These are phyloP conservation scores for Phaffomyces antillensis DNA, from an alignment of 805 yeast species.

Conservation along the genomic window DNA sequence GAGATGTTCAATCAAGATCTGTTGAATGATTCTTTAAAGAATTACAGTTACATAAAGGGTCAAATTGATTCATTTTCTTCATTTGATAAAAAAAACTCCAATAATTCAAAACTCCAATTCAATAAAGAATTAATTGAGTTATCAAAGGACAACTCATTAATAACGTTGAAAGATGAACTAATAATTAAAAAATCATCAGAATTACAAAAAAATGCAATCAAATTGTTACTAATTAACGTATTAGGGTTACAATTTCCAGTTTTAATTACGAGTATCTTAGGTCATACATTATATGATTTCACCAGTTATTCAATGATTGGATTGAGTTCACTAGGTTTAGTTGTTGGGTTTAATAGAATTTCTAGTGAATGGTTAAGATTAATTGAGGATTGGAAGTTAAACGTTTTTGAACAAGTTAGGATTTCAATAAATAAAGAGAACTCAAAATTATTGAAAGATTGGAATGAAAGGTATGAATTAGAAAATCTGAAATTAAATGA, in stretches of 20 bases:
- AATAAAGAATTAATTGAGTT: conserved; percentile 4
- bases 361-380: conserved; percentile 25
- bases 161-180: conserved; percentile 13
- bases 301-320: conserved; percentile 27
- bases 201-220: conserved; percentile 22
- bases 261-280: conserved; percentile 20
- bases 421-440: conserved; percentile 16
- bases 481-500: conserved; percentile 3
- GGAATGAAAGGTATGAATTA: conserved; percentile 12
- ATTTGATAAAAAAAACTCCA: conserved; percentile 3
- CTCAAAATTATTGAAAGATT: conserved; percentile 13
- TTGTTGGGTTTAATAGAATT: conserved; percentile 26
- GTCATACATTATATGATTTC: conserved; percentile 23
- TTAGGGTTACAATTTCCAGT: conserved; percentile 28
- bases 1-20: conserved; percentile 22
- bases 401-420: conserved; percentile 20
- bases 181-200: conserved; percentile 16
- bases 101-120: neutral
- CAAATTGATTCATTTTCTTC: conserved; percentile 23
- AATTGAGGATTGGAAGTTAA: conserved; percentile 16
- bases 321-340: conserved; percentile 25
- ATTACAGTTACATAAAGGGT: conserved; percentile 27
- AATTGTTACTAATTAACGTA: conserved; percentile 21
- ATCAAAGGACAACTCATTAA: conserved; percentile 13
- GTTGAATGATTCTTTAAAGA: conserved; percentile 21